A percentile compares a stretch with the other conserved stretches of the same genome.
These are phyloP conservation scores for Epichloe sp. DNA, from an alignment of 2,329 filamentous ascomycete species.

Conservation along the genomic window DNA sequence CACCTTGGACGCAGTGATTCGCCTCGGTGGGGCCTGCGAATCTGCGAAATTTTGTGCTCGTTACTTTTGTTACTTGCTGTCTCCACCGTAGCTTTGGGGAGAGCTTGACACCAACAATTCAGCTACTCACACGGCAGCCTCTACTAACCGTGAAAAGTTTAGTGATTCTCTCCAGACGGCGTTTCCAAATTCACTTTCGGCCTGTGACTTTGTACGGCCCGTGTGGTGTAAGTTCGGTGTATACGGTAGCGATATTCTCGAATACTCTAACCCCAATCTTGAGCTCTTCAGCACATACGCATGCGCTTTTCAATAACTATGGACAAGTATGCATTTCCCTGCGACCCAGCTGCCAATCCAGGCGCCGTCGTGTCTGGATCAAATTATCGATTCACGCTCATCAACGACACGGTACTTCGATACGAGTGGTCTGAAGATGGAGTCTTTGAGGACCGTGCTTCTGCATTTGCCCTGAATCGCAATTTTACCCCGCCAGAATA, in stretches of 20 bases:
- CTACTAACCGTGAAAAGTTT: too few species aligned
- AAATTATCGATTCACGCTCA: slow-evolving; percentile 45
- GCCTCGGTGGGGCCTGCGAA: not conserved
- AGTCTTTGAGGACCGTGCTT: slow-evolving; percentile 47
- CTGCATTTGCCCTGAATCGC: slow-evolving; percentile 45
- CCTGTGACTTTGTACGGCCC: too few species aligned
- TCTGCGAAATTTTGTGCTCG: too few species aligned
- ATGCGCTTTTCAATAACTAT: not conserved
- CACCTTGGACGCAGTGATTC: not conserved
- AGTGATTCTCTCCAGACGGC: too few species aligned
- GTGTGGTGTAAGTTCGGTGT: too few species aligned
- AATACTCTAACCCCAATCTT: too few species aligned
- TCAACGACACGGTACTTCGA: slow-evolving; percentile 42
- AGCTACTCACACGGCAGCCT: too few species aligned
- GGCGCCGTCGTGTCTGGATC: slow-evolving; percentile 1
- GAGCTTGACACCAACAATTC: too few species aligned
- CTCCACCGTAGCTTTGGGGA: too few species aligned
- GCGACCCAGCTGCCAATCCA: slow-evolving; percentile 1
- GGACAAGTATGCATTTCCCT: slow-evolving; percentile 3
- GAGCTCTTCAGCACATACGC: not conserved
- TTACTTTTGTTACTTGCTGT: too few species aligned
- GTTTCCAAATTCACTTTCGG: too few species aligned
- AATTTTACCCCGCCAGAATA: slow-evolving; percentile 26
- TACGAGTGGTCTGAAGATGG: slow-evolving; percentile 49
- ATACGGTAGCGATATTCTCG: too few species aligned